A percentile compares a stretch with the other conserved stretches of the same genome.
Conservation (phyloP, 148 eudicot genomes). For the Cornus kousa region DNA sequence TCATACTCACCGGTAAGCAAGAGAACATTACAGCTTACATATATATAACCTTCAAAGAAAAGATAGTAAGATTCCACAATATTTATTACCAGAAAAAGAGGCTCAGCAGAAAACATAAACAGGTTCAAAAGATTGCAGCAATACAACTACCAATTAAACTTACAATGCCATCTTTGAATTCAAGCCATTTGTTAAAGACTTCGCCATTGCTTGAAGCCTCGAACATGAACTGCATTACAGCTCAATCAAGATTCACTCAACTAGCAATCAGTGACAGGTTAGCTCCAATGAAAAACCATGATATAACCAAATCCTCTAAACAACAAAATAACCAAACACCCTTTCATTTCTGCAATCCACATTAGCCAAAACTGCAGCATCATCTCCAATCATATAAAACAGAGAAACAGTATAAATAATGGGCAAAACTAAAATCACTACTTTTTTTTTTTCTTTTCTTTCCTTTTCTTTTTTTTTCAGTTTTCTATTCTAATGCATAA, state of each 20-base stretch:
- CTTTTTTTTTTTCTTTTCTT: slow-evolving; percentile 1
- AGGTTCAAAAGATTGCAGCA: background rate
- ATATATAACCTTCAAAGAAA: background rate
- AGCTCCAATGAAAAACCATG: background rate
- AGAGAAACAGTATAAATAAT: slow-evolving; percentile 1
- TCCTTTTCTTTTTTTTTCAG: background rate
- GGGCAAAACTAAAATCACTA: slow-evolving; percentile 14
- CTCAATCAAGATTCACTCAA: slow-evolving; percentile 8
- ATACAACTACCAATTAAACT: background rate
- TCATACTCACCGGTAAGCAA: no score
- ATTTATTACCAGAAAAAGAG: background rate
- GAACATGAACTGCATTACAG: background rate
- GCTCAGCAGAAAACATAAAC: background rate
- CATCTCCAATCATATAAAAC: slow-evolving; percentile 5
- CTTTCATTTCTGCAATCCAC: background rate
- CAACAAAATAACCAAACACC: background rate
- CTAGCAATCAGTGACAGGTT: background rate
- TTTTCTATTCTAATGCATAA: slow-evolving; percentile 15
- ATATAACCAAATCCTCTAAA: background rate
- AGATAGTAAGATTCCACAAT: background rate
- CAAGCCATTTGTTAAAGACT: background rate
- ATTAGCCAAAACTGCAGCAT: slow-evolving; percentile 10
- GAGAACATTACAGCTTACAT: no score
- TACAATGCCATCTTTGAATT: background rate
- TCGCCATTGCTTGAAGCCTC: background rate